Evolutionary conservation across 2,329 filamentous ascomycete genomes (phyloP).

Genomic region (Cucurbitaria berberidis): DNA sequence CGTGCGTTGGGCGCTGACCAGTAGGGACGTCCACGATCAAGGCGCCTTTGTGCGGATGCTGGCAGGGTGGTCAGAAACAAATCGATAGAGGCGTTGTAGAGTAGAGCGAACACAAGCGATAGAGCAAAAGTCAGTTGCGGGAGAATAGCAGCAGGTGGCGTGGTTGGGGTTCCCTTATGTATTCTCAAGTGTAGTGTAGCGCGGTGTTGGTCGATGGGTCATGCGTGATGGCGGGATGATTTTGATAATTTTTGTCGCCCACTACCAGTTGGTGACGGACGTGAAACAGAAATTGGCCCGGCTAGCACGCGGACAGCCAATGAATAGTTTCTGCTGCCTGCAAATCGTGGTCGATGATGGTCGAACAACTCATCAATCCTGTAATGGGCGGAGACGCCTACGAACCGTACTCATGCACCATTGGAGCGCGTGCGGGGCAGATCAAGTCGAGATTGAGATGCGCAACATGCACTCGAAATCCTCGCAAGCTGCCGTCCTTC

Average conservation of each 20-base stretch:
- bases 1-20: constrained; percentile 34
- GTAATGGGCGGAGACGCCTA: constrained; percentile 37
- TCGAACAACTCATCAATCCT: constrained; percentile 49
- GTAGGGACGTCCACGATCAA: constrained; percentile 23
- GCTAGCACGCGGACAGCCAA: constrained; percentile 42
- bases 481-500: neutral
- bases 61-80: constrained; percentile 12
- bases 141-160: constrained; percentile 16
- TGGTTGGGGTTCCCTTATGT: constrained; percentile 39
- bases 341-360: constrained; percentile 37
- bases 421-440: constrained; percentile 34
- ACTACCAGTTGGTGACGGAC: constrained; percentile 40
- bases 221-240: constrained; percentile 49
- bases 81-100: constrained; percentile 7
- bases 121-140: neutral
- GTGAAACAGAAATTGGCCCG: constrained; percentile 45
- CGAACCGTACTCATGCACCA: constrained; percentile 27
- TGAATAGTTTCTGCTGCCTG: constrained; percentile 27
- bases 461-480: constrained; percentile 15
- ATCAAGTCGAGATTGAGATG: constrained; percentile 18
- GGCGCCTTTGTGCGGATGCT: constrained; percentile 24
- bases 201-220: constrained; percentile 37
- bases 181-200: constrained; percentile 31
- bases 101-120: neutral
- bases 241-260: constrained; percentile 36